Percentiles rank a stretch among this genome's conserved stretches.
These are phyloP conservation scores for Acrocalymma vagum DNA, from an alignment of 2,329 filamentous ascomycete genomes.

Conservation along the genomic window DNA sequence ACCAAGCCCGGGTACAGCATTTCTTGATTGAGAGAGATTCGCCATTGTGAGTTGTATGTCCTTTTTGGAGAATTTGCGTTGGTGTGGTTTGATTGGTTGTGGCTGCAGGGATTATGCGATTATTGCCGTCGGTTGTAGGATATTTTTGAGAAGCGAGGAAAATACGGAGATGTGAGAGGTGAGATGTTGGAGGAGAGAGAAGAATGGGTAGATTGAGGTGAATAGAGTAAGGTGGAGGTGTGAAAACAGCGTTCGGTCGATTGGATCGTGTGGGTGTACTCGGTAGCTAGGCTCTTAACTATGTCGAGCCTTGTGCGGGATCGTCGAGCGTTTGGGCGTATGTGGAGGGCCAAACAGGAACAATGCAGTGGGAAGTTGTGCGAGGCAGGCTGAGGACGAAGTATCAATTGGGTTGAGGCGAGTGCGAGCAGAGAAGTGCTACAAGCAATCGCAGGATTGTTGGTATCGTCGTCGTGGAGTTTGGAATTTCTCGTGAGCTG, in stretches of 20 bases:
- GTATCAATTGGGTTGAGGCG: slow-evolving; percentile 38
- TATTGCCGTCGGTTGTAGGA: not conserved
- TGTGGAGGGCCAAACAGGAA: slow-evolving; percentile 39
- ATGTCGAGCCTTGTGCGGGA: slow-evolving; percentile 40
- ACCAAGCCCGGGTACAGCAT: slow-evolving; percentile 35
- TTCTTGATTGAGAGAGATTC: slow-evolving; percentile 30
- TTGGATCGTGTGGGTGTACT: slow-evolving; percentile 41
- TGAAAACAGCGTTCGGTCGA: slow-evolving; percentile 37
- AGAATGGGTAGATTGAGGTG: slow-evolving; percentile 6
- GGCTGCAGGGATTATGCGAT: not conserved
- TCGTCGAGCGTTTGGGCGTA: slow-evolving; percentile 46
- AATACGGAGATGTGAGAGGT: not conserved
- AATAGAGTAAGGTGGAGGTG: slow-evolving; percentile 14
- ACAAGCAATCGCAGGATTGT: slow-evolving; percentile 45
- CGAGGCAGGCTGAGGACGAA: slow-evolving; percentile 43
- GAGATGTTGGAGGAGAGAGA: slow-evolving; percentile 8
- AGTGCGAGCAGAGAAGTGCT: slow-evolving; percentile 42
- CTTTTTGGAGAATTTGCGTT: slow-evolving; percentile 6
- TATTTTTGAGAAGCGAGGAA: too few relatives aligned
- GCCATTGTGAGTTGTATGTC: slow-evolving; percentile 31
- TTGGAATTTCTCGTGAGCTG: slow-evolving; percentile 80
- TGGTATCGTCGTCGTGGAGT: slow-evolving; percentile 57
- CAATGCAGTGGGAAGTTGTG: slow-evolving; percentile 39
- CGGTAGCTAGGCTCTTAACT: slow-evolving; percentile 44
- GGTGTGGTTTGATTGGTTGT: slow-evolving; percentile 4